A percentile compares a stretch with the other conserved stretches of the same genome.
Evolutionary conservation across 768 basidiomycete genomes (phyloP).

Genomic region (Psilocybe azurescens): DNA sequence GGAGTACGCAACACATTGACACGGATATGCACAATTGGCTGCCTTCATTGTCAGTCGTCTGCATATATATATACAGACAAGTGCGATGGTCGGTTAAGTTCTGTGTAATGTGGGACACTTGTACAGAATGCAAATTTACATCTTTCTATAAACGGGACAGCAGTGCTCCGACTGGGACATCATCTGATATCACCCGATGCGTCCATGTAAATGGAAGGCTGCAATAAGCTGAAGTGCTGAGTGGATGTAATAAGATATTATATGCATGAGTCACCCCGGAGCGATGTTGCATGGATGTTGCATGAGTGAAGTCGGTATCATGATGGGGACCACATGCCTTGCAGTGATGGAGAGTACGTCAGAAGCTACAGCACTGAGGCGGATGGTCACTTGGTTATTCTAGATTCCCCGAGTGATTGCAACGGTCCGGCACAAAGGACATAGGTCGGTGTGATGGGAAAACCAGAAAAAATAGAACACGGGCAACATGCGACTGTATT

Average conservation of each 20-base stretch:
- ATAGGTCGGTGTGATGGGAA: conserved; percentile 10
- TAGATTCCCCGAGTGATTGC: not conserved
- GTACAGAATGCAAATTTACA: not conserved
- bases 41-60: not conserved
- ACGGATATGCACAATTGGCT: not conserved
- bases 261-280: not conserved
- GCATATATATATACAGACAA: not conserved
- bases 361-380: not conserved
- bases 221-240: not conserved
- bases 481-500: not conserved
- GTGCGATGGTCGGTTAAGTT: not conserved
- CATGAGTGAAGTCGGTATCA: not conserved
- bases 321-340: conserved; percentile 14
- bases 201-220: not conserved
- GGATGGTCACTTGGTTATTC: conserved; percentile 7
- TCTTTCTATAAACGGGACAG: not conserved
- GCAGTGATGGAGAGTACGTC: conserved; percentile 7
- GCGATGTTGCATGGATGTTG: not conserved
- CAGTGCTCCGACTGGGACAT: not conserved
- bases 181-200: not conserved
- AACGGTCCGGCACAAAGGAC: conserved; percentile 1
- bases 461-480: conserved; percentile 2
- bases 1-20: not conserved
- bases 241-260: not conserved
- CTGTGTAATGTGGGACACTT: not conserved